Evolutionary conservation across 805 yeast genomes (phyloP).

Genomic region (Starmera dryadoides): DNA sequence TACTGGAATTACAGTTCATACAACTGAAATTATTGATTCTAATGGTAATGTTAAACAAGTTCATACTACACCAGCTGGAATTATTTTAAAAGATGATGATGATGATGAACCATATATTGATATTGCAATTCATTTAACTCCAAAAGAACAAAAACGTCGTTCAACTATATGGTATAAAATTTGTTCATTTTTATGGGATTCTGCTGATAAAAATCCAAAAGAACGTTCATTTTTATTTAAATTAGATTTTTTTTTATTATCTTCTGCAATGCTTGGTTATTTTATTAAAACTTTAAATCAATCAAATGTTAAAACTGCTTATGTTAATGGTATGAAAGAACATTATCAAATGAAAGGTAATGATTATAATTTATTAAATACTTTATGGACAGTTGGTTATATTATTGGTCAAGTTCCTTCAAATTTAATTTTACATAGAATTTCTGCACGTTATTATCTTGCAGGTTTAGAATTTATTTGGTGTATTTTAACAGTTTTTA

Average conservation of each 20-base stretch:
- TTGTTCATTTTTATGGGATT: constrained; percentile 14
- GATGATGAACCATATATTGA: background rate
- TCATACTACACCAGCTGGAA: no score
- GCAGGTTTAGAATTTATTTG: constrained; percentile 35
- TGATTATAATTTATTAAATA: constrained; percentile 34
- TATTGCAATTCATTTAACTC: background rate
- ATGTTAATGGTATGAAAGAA: constrained; percentile 37
- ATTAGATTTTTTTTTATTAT: constrained; percentile 27
- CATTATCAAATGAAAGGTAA: constrained; percentile 28
- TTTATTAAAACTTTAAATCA: constrained; percentile 35
- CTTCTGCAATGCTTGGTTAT: constrained; percentile 34
- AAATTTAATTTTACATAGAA: constrained; percentile 27
- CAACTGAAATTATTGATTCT: no score
- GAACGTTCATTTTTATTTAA: constrained; percentile 25
- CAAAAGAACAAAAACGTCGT: background rate
- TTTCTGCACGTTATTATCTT: constrained; percentile 33
- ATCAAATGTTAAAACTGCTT: constrained; percentile 33
- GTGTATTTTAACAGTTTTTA: constrained; percentile 28
- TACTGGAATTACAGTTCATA: no score
- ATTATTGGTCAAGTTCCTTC: constrained; percentile 41
- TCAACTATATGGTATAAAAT: background rate
- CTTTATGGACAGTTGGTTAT: constrained; percentile 40
- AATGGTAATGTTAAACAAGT: no score
- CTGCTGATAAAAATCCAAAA: constrained; percentile 23
- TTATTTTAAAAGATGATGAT: background rate